Base-by-base conservation (phyloP, 2,329 filamentous ascomycete genomes). In the Monilinia vaccinii-corymbosi region DNA sequence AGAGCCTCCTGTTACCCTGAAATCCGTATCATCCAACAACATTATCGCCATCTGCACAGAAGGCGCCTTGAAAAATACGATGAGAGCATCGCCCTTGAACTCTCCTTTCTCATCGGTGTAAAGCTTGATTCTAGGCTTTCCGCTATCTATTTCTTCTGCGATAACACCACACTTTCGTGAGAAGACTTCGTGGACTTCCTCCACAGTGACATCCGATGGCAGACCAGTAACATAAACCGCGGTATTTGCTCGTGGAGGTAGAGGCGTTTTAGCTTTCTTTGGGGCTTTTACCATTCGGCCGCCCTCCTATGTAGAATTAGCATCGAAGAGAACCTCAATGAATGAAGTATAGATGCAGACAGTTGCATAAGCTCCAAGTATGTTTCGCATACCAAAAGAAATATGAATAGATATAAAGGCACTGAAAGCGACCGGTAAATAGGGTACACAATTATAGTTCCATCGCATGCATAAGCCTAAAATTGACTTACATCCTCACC, bases 1-100 rank as follows among this genome's bases (percentile, higher is more conserved):
- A 70, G 75, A 58, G 76, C 76, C 77, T 2, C 77, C 63, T 0
- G 77, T 77, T 62, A 88, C 79, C 61, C 93, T 82, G 69, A 97
- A 94, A 66, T 91, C 85, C 5, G 87, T 88, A 69, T 91, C 89
- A 72, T 95, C 89, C 14, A 91, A 79, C 68, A 94, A 79, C 76
- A 86, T 84, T 65, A 93, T 88, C 48, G 90, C 90, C 76, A 91
- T 87, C 46, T 88, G 78, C 61, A 99, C 93, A n/a, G 89, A 95
- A 71, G 96, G 91, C 0, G 91, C 88, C 68, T 94, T 90, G 81
- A 96, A 97, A 76, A 95, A 99, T 40, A 97, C 89, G 58, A 99
- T 79, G 36, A 99, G 80, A 2, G 90, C 92, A 71, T 97, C 92
- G 62, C 94, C 94, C 72, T 97, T 97, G 79, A 96, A 96, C 18